A percentile compares a stretch with the other conserved stretches of the same genome.
phyloP scores from a whole-genome alignment of 2,329 filamentous ascomycete species.

The Aureobasidium sp. region DNA sequence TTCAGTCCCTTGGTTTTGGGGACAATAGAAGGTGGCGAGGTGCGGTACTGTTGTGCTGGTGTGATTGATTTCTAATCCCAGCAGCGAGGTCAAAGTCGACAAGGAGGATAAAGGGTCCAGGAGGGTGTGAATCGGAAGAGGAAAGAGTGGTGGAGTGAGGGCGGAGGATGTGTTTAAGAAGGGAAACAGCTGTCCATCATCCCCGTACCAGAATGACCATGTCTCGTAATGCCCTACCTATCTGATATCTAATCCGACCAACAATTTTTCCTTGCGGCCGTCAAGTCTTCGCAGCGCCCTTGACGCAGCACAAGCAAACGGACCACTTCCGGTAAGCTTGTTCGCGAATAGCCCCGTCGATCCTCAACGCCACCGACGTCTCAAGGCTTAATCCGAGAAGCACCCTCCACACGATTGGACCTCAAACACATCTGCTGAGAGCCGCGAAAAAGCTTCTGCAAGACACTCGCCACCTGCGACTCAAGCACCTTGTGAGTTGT shows the following conservation, averaged over 20 bases:
- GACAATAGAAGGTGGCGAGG: neutral
- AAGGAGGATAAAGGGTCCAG: neutral
- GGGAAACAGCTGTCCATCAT: neutral
- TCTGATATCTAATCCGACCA: neutral
- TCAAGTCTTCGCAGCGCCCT: neutral
- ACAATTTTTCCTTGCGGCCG: slow-evolving; percentile 6
- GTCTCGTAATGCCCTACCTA: neutral
- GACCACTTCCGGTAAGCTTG: neutral
- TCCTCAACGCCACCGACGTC: neutral
- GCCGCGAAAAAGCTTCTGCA: neutral
- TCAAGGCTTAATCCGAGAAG: neutral
- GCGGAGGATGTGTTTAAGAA: neutral
- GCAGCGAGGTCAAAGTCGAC: neutral
- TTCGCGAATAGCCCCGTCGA: neutral
- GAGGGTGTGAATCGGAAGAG: neutral
- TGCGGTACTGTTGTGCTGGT: neutral
- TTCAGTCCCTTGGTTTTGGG: neutral
- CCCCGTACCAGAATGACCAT: neutral
- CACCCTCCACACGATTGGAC: neutral
- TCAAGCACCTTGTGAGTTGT: neutral
- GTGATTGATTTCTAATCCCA: neutral
- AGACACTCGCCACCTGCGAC: neutral
- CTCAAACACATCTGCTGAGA: neutral
- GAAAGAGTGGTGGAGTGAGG: neutral
- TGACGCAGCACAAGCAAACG: neutral